Percentiles rank a stretch among this genome's conserved stretches.
Conservation (phyloP, 2,329 filamentous ascomycete species). For the Aspergillus quadricinctus region DNA sequence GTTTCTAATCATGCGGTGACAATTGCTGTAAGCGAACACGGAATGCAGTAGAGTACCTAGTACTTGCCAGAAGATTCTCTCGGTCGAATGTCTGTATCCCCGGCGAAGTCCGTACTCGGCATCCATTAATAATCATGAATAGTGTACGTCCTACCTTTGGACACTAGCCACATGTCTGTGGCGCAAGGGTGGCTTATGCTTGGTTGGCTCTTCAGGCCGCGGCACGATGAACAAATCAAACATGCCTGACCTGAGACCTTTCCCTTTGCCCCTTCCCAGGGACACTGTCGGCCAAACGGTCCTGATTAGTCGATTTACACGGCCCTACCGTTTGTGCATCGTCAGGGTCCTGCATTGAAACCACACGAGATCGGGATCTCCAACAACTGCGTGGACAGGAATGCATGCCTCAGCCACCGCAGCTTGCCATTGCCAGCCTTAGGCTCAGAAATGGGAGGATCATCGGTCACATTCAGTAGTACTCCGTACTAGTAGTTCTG, state of each 20-base stretch:
- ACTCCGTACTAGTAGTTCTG: background rate
- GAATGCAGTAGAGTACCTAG: constrained; percentile 4
- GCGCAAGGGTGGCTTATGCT: background rate
- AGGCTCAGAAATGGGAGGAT: background rate
- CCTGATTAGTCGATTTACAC: background rate
- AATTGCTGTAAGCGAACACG: background rate
- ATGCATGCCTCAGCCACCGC: background rate
- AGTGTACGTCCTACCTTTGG: background rate
- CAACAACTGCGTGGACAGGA: background rate
- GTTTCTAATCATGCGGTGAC: background rate
- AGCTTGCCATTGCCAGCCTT: background rate
- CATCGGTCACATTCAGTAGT: background rate
- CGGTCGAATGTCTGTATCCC: background rate
- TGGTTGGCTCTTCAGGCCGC: background rate
- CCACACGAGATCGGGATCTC: background rate
- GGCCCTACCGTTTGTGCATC: background rate
- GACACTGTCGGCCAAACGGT: background rate
- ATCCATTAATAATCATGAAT: background rate
- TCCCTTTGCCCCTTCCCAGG: background rate
- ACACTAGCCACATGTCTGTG: background rate
- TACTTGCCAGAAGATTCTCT: constrained; percentile 2
- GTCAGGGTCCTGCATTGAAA: background rate
- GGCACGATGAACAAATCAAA: background rate
- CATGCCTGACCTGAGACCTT: background rate
- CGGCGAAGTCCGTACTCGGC: constrained; percentile 4